Conservation (phyloP, 2,329 filamentous ascomycete species). For the Colletotrichum spaethianum region DNA sequence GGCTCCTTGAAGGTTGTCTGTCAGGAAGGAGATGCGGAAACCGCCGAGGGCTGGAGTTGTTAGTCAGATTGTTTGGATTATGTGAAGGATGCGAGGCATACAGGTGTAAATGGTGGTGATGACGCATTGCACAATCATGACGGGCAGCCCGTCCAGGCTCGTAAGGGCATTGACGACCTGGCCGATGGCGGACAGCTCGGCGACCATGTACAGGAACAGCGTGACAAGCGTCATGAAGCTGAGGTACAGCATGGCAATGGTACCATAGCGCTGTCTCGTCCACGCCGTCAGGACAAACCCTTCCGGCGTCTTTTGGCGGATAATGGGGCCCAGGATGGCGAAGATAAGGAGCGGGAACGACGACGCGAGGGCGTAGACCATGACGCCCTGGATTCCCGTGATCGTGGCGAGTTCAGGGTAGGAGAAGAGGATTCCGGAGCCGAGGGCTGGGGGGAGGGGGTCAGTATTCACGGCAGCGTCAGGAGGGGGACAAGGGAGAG, state of each 20-base stretch:
- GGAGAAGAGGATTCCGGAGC: constrained; percentile 86
- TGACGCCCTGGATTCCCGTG: constrained; percentile 81
- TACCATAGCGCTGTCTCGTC: constrained; percentile 84
- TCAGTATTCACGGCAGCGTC: constrained; percentile 55
- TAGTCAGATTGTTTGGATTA: constrained; percentile 29
- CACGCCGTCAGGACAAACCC: constrained; percentile 90
- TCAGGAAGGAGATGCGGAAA: constrained; percentile 87
- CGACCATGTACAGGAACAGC: constrained; percentile 89
- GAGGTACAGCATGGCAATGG: constrained; percentile 78
- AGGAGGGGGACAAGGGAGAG: constrained; percentile 45
- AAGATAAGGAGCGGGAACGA: constrained; percentile 82
- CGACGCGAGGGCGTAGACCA: constrained; percentile 82
- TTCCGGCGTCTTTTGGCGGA: constrained; percentile 84
- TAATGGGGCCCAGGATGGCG: constrained; percentile 81
- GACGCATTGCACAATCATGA: constrained; percentile 82
- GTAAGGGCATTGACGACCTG: constrained; percentile 84
- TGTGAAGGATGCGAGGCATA: constrained; percentile 53
- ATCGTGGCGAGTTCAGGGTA: constrained; percentile 87
- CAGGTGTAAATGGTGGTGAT: constrained; percentile 89
- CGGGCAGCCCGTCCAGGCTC: constrained; percentile 80
- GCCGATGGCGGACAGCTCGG: constrained; percentile 84
- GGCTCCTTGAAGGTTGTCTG: constrained; percentile 84
- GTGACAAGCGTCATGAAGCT: constrained; percentile 85
- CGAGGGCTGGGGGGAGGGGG: constrained; percentile 73
- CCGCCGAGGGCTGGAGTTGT: constrained; percentile 77